Evolutionary conservation across 345 rosid genomes (phyloP).

Genomic region (Garcia nutans): DNA sequence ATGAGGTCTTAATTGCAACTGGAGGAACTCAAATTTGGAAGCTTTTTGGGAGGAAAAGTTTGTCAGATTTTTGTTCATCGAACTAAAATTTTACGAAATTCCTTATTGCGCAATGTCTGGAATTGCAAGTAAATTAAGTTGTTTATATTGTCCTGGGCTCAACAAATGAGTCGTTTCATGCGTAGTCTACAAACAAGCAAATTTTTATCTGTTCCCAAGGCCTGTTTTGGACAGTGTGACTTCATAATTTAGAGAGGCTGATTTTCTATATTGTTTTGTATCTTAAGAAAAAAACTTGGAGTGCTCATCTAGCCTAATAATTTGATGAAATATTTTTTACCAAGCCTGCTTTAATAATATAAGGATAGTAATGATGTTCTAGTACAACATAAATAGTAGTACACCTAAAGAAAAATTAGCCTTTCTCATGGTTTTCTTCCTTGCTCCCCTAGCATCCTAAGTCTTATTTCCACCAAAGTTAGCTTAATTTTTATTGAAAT

Average conservation of each 20-base stretch:
- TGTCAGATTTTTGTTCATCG: not conserved
- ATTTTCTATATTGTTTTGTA: not conserved
- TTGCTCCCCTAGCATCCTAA: not conserved
- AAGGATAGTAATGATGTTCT: not conserved
- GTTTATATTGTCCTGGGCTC: not conserved
- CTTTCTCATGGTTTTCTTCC: not conserved
- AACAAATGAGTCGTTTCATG: not conserved
- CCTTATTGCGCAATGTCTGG: not conserved
- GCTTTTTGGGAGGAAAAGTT: not conserved
- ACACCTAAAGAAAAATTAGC: not conserved
- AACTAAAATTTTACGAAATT: not conserved
- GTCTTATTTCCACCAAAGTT: not conserved
- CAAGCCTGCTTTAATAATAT: not conserved
- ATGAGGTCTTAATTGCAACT: not conserved
- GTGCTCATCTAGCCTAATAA: not conserved
- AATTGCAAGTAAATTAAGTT: not conserved
- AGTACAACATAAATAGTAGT: not conserved
- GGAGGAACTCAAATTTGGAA: not conserved
- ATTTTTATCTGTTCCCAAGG: too few species aligned
- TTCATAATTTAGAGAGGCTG: slow-evolving; percentile 6
- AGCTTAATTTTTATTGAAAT: not conserved
- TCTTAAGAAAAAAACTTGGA: not conserved
- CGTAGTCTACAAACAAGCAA: not conserved
- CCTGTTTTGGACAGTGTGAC: not conserved
- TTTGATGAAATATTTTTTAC: not conserved